Percentiles rank a stretch among this genome's conserved stretches.
phyloP scores from a whole-genome alignment of 1,284 basidiomycete genomes.

The Sporisorium graminicola region DNA sequence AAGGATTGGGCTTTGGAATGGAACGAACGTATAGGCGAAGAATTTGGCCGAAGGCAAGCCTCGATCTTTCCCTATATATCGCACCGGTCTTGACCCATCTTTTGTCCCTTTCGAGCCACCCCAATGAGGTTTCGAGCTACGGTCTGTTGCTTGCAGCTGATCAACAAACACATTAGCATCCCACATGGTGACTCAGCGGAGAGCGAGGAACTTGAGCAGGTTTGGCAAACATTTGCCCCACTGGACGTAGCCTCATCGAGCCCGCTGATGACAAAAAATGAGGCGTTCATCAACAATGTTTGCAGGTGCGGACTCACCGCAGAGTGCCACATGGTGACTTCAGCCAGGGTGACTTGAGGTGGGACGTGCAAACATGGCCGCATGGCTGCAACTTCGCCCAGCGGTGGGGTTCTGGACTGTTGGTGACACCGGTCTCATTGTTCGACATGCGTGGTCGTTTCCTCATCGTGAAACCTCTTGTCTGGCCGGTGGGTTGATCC shows the following conservation, averaged over 20 bases:
- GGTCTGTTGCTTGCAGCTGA: not conserved
- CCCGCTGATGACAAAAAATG: not conserved
- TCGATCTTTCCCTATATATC: not conserved
- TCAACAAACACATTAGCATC: not conserved
- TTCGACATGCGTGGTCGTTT: no score
- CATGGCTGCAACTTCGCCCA: no score
- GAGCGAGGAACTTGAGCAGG: not conserved
- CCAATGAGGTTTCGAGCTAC: not conserved
- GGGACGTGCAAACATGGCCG: no score
- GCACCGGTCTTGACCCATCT: not conserved
- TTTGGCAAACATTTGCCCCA: not conserved
- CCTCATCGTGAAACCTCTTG: no score
- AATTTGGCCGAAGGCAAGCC: not conserved
- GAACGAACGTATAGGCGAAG: not conserved
- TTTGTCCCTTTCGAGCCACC: not conserved
- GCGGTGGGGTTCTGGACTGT: no score
- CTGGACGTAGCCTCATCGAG: not conserved
- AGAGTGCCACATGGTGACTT: not conserved
- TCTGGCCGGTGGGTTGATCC: no score
- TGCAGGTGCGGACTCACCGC: not conserved
- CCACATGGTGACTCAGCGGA: not conserved
- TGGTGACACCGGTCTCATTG: no score
- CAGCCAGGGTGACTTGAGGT: no score
- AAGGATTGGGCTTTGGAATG: not conserved
- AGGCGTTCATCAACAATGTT: not conserved